These are phyloP conservation scores for Plasmodium ovale DNA, from an alignment of 169 alveolate species.

Conservation along the genomic window DNA sequence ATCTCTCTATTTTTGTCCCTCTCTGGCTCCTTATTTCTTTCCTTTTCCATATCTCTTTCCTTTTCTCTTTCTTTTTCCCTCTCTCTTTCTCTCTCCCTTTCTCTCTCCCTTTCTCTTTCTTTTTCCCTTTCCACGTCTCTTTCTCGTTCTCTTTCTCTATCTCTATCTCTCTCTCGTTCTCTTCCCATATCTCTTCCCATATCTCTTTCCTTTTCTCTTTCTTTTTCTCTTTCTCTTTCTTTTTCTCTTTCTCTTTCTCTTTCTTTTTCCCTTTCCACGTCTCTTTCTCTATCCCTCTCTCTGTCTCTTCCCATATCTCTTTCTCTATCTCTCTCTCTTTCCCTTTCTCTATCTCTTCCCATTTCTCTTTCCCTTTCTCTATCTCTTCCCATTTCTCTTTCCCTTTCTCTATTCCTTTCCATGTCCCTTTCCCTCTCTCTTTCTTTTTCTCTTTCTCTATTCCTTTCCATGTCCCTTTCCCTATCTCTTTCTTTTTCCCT, in stretches of 20 bases:
- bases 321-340: not conserved
- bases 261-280: not conserved
- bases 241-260: conserved; percentile 27
- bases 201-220: conserved; percentile 12
- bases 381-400: not conserved
- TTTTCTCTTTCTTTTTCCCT: conserved; percentile 20
- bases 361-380: conserved; percentile 18
- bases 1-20: conserved; percentile 6
- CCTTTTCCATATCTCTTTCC: not conserved
- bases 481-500: conserved; percentile 1
- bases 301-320: not conserved
- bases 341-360: conserved; percentile 7
- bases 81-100: conserved; percentile 8
- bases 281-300: not conserved
- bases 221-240: not conserved
- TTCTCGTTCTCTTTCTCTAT: conserved; percentile 9
- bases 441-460: not conserved
- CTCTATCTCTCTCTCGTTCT: conserved; percentile 8
- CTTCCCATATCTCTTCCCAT: not conserved
- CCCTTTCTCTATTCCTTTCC: conserved; percentile 1
- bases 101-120: conserved; percentile 13
- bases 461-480: not conserved
- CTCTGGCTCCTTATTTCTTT: conserved; percentile 2
- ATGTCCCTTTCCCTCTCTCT: conserved; percentile 5
- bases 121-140: not conserved